These are phyloP conservation scores for Colletotrichum coccodes DNA, from an alignment of 2,329 filamentous ascomycete species.

Conservation along the genomic window DNA sequence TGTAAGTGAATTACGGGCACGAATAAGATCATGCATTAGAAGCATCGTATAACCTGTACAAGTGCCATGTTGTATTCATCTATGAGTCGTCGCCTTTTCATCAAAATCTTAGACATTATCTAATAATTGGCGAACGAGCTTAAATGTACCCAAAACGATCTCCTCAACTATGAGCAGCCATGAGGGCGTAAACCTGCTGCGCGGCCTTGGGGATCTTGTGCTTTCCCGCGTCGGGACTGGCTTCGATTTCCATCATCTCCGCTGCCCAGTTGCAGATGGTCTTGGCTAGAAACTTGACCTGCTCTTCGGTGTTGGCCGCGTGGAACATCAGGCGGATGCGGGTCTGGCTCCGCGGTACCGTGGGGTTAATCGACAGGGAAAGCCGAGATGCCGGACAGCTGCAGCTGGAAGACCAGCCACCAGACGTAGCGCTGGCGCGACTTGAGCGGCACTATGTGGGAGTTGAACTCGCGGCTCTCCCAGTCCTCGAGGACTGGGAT, in stretches of 20 bases:
- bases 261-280: slow-evolving; percentile 22
- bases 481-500: slow-evolving; percentile 42
- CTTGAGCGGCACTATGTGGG: slow-evolving; percentile 43
- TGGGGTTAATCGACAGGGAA: slow-evolving; percentile 48
- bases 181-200: slow-evolving; percentile 2
- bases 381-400: slow-evolving; percentile 33
- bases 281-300: slow-evolving; percentile 40
- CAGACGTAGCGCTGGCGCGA: slow-evolving; percentile 38
- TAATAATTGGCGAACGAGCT: too few relatives aligned
- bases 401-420: slow-evolving; percentile 40
- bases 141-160: too few relatives aligned
- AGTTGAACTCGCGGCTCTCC: slow-evolving; percentile 36
- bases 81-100: too few relatives aligned
- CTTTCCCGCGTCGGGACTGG: background rate
- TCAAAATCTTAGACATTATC: too few relatives aligned
- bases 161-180: too few relatives aligned
- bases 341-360: slow-evolving; percentile 49
- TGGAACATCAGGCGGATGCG: slow-evolving; percentile 53
- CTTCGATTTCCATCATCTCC: slow-evolving; percentile 30
- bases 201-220: slow-evolving; percentile 7
- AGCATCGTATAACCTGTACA: too few relatives aligned
- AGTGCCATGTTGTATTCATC: too few relatives aligned
- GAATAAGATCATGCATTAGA: too few relatives aligned
- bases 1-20: too few relatives aligned
- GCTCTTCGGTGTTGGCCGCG: slow-evolving; percentile 48